Evolutionary conservation across 352 stramenopile genomes (phyloP), one percentile per base, ranked within the genome.

Genomic region (Phytophthora aleatoria): DNA sequence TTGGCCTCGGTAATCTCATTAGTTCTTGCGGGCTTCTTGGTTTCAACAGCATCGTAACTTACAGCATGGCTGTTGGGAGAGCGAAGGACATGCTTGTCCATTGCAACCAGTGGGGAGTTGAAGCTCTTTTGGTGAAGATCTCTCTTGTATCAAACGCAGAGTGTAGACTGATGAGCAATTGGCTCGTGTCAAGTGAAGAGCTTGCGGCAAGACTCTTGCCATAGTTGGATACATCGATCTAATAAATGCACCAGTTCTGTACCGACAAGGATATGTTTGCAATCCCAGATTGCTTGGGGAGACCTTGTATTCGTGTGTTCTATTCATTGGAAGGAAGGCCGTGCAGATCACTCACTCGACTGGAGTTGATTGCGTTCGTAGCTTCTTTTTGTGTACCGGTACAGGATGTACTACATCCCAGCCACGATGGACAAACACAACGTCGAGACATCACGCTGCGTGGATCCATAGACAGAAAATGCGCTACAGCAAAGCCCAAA

Each of bases 401-500:
- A 20, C 20, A n/a, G n/a, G n/a, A n/a, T n/a, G n/a, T n/a, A 12
- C 3, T 20, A 12, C 1, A 36, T 36, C 10, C 31, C 31, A 36
- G 31, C 31, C 31, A 36, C 31, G 31, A 36, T 36, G 50, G n/a
- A 58, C 51, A 49, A 50, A 49, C 30, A 59, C 15, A 20, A 39
- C 16, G 39, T 6, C 9, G 20, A 20, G 20, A 42, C 28, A 59
- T 59, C 52, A 59, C 52, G 52, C 52, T 59, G 52, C 52, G 26
- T 16, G 12, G 41, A 39, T 33, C 28, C 16, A 33, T 20, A 41
- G n/a, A 50, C 52, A 59, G 30, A 59, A 50, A 49, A 50, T 50
- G 39, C 26, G 15, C 52, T 30, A 10, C 16, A 50, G 52, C 52
- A 59, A 59, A 59, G 52, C 52, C 52, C 39, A 30, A 59, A 50